Base-by-base conservation (phyloP, 176 grass and related monocot genomes). In the Elymus sibiricus region DNA sequence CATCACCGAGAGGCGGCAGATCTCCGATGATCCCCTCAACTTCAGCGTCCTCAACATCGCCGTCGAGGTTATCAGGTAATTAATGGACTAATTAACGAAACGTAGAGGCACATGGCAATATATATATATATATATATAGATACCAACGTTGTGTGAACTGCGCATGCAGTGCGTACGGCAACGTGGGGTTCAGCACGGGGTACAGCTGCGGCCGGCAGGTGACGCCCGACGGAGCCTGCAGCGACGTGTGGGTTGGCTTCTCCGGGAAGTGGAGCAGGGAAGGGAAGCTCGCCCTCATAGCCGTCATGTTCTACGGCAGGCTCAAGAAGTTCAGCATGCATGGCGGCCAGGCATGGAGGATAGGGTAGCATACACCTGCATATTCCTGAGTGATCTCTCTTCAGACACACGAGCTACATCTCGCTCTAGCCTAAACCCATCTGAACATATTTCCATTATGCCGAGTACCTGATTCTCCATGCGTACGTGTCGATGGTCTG, bases 121-220 rank as follows among this genome's bases (percentile, higher is more conserved):
- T 29, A n/a, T n/a, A 29, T 29, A 29, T 29, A 29, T 29, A 29
- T 29, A 29, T 29, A 29, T 29, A 29, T 29, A 42, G 32, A 34
- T 5, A 34, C 32, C 32, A 34, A 34, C 32, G 32, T 34, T 34
- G 32, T 34, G 32, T 34, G 32, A 34, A 17, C 15, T 51, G 47
- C 21, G 42, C 68, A 38, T 46, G 73, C 87, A 98, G 93, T 79
- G 95, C 91, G 7, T 93, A 98, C 62, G 95, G 95, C 16, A 90
- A 87, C 29, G 95, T 92, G 12, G 93, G 93, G 16, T 98, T 92
- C 83, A 92, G 93, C 58, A 95, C 88, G 93, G 32, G 93, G 25
- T 98, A 98, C 87, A 98, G 93, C 83, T 98, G 95, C 87, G 53
- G 79, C 26, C 90, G 93, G 77, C 68, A 77, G 21, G 49, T 98